Base-by-base conservation (phyloP, 768 basidiomycete genomes). In the Lentinula sp. region DNA sequence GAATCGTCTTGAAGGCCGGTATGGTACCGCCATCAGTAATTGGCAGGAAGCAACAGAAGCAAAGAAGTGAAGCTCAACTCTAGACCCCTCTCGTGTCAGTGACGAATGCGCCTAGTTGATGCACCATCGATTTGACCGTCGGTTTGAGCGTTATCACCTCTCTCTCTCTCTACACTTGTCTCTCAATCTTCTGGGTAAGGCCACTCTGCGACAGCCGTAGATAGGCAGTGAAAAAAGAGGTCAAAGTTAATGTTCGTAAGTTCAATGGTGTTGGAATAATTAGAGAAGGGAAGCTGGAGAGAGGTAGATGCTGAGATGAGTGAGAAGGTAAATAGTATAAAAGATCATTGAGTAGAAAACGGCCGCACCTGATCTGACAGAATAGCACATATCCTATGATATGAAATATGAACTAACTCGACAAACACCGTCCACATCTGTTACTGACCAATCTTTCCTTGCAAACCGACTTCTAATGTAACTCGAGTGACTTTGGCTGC, bases 71-170 rank as follows among this genome's bases (percentile, higher is more conserved):
- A 23, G 23, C 23, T 23, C 23, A 23, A 23, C 23, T 23, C 23
- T 23, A 23, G 23, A 23, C 23, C 23, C 23, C 23, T 23, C 23
- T 23, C 23, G 23, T 23, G 23, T 2, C 23, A 23, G 23, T 23
- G 2, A 23, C 91, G 69, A 95, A 95, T 4, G 89, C 89, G 65
- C 89, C 86, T 64, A 95, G 73, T 60, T 90, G 89, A 70, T 93
- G 91, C 70, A 95, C 92, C 94, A 97, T 97, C n/a, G 87, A 88
- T 68, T 95, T 95, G 64, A 93, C 89, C 10, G 91, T 93, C 21
- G 82, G 76, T 78, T 91, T 91, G 73, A 93, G 79, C 16, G 89
- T 89, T 16, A 82, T 81, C 87, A 96, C 95, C 68, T 96, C 94
- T 35, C 80, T 81, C 69, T 91, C 88, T 23, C 23, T 23, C 23